Conservation (phyloP, 2,329 filamentous ascomycete species). For the Myotisia sp. region DNA sequence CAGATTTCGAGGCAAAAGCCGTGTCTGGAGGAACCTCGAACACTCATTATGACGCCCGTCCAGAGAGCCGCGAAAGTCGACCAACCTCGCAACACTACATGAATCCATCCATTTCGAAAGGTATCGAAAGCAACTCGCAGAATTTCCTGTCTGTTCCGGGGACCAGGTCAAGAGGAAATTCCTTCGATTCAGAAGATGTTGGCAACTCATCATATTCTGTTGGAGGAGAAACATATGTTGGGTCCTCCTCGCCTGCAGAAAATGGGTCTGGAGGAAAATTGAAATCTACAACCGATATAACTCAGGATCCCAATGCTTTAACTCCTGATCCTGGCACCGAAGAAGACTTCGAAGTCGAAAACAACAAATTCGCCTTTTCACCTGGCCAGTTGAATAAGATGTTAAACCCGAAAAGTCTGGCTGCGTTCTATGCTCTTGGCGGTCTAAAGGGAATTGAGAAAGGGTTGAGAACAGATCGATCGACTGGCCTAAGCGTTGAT, state of each 20-base stretch:
- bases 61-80: conserved; percentile 35
- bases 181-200: conserved; percentile 47
- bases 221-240: conserved; percentile 41
- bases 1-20: neutral
- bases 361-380: conserved; percentile 59
- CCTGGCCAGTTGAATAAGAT: conserved; percentile 63
- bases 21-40: neutral
- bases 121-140: conserved; percentile 35
- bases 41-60: neutral
- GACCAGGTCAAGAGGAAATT: conserved; percentile 49
- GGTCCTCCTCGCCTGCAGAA: conserved; percentile 28
- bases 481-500: conserved; percentile 54
- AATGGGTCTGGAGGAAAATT: conserved; percentile 28
- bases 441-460: conserved; percentile 59
- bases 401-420: conserved; percentile 62
- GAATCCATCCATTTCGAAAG: conserved; percentile 45
- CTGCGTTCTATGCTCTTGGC: conserved; percentile 61
- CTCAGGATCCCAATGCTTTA: conserved; percentile 48
- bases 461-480: conserved; percentile 52
- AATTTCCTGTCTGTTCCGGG: conserved; percentile 51
- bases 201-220: conserved; percentile 39
- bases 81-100: conserved; percentile 55
- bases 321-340: conserved; percentile 58
- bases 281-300: conserved; percentile 35
- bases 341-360: conserved; percentile 50